These are phyloP conservation scores for Sechiopsis laciniata DNA, from an alignment of 306 rosid genomes.

Conservation along the genomic window DNA sequence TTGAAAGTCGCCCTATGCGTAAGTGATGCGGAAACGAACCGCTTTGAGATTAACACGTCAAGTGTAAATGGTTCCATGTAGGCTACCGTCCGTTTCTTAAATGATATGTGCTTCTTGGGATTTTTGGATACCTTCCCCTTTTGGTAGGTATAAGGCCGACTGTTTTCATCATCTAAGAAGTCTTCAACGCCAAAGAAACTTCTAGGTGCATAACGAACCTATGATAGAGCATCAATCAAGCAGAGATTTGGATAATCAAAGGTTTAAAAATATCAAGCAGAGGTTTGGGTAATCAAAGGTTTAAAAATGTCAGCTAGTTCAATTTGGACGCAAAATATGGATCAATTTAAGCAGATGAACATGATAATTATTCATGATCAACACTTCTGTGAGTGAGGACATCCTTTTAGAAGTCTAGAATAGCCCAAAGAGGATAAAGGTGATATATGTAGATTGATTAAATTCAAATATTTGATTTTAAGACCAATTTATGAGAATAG, in stretches of 20 bases:
- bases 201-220: slow-evolving; percentile 68
- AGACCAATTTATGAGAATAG: not conserved
- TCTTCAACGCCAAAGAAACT: slow-evolving; percentile 95
- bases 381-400: not conserved
- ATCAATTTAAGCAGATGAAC: not conserved
- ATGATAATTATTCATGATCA: not conserved
- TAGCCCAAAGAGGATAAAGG: not conserved
- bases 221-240: slow-evolving; percentile 14
- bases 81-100: slow-evolving; percentile 80
- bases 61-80: slow-evolving; percentile 94
- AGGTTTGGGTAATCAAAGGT: not conserved
- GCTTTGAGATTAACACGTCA: slow-evolving; percentile 84
- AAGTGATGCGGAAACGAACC: slow-evolving; percentile 84
- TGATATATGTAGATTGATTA: not conserved
- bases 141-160: slow-evolving; percentile 81
- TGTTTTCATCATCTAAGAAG: slow-evolving; percentile 72
- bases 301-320: not conserved
- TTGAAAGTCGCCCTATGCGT: slow-evolving; percentile 86
- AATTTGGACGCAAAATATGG: not conserved
- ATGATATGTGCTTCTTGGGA: slow-evolving; percentile 76
- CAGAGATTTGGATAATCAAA: not conserved
- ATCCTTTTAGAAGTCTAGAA: not conserved
- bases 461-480: not conserved
- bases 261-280: not conserved
- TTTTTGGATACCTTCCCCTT: slow-evolving; percentile 82